A percentile compares a stretch with the other conserved stretches of the same genome.
Conservation (phyloP, 2,329 filamentous ascomycete genomes). For the Venturiaceae sp. region DNA sequence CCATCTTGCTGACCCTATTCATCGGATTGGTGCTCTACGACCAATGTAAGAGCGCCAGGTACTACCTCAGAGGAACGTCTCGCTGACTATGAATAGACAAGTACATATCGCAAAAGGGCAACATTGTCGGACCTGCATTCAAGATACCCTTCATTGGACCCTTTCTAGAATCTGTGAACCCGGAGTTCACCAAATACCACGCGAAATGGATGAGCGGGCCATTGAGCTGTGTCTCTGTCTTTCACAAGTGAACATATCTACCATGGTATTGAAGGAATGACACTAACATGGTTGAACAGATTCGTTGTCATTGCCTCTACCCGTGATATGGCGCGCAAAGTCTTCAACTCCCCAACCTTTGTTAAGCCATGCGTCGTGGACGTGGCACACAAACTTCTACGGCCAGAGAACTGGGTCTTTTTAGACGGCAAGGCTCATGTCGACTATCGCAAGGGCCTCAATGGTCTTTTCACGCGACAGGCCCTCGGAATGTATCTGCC, state of each 20-base stretch:
- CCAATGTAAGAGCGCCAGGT: constrained; percentile 7
- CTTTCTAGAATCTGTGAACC: constrained; percentile 84
- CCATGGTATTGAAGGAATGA: neutral
- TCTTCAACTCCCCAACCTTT: constrained; percentile 86
- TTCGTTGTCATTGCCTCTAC: constrained; percentile 96
- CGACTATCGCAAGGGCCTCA: constrained; percentile 94
- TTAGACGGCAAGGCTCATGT: constrained; percentile 90
- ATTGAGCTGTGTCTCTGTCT: constrained; percentile 94
- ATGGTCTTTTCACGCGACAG: constrained; percentile 85
- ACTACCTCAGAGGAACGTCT: neutral
- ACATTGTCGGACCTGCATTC: constrained; percentile 35
- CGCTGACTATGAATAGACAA: constrained; percentile 23
- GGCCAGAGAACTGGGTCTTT: constrained; percentile 92
- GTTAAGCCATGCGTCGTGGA: constrained; percentile 97
- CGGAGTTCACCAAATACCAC: constrained; percentile 84
- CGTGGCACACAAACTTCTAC: constrained; percentile 84
- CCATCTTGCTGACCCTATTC: constrained; percentile 5
- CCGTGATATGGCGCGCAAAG: constrained; percentile 90
- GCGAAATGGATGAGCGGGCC: constrained; percentile 87
- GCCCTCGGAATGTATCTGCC: constrained; percentile 84
- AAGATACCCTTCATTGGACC: constrained; percentile 62
- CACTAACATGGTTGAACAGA: constrained; percentile 34
- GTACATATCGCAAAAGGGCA: constrained; percentile 36
- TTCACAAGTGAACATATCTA: constrained; percentile 71
- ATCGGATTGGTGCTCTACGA: constrained; percentile 9